Percentiles rank a stretch among this genome's conserved stretches.
phyloP scores from a whole-genome alignment of 2,329 filamentous ascomycete species.

The Diaporthe ilicicola region DNA sequence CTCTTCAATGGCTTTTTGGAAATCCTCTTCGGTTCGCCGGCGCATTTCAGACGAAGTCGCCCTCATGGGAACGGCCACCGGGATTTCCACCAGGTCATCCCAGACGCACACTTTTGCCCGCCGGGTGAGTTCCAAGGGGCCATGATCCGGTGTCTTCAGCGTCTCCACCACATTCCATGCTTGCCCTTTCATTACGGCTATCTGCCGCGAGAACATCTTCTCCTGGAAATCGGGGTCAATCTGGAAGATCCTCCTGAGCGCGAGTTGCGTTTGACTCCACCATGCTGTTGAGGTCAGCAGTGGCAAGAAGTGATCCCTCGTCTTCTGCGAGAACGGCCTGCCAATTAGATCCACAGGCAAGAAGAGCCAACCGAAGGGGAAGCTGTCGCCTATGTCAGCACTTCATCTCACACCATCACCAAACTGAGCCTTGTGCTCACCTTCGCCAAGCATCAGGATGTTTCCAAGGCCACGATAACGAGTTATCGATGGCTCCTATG shows the following conservation, averaged over 20 bases:
- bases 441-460: constrained; percentile 88
- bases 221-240: constrained; percentile 97
- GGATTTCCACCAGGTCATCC: constrained; percentile 97
- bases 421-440: constrained; percentile 40
- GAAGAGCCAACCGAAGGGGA: constrained; percentile 98
- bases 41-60: constrained; percentile 86
- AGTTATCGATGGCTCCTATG: constrained; percentile 96
- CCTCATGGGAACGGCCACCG: constrained; percentile 90
- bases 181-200: constrained; percentile 98
- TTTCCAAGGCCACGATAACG: constrained; percentile 98
- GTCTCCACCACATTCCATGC: constrained; percentile 99
- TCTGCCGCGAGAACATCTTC: constrained; percentile 98
- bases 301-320: constrained; percentile 93
- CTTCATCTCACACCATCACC: neutral
- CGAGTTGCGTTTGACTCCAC: constrained; percentile 95
- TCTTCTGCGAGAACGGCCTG: constrained; percentile 93
- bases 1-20: constrained; percentile 69
- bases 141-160: constrained; percentile 89
- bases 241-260: constrained; percentile 86
- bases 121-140: constrained; percentile 90
- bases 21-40: constrained; percentile 64
- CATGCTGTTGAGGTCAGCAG: constrained; percentile 92
- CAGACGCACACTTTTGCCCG: constrained; percentile 93
- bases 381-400: constrained; percentile 65
- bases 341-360: constrained; percentile 95